Evolutionary conservation across 2,329 filamentous ascomycete genomes (phyloP), one percentile per base, ranked within the genome.

Genomic region (Claviceps spartinae): DNA sequence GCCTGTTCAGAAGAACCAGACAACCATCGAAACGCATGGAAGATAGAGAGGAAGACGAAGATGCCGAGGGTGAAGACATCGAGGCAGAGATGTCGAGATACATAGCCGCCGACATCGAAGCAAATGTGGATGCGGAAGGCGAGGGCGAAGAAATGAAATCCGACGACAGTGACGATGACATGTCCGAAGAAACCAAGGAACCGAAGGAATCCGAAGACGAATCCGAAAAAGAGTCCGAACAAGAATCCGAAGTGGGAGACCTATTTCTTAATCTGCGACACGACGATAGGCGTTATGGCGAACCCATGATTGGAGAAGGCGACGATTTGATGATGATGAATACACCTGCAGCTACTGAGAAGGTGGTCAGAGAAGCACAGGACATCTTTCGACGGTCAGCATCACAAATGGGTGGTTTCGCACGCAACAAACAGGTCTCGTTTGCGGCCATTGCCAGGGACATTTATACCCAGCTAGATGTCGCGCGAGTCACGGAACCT

Each of bases 391-490:
- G 75, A 41, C 73, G 75, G 45, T 79, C 77, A 3, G 64, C 73
- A 16, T 69, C 72, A 53, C 73, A 70, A 44, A 69, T 73, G 52
- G 68, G 61, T 55, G 67, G 57, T 56, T 65, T 56, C 53, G 60
- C 57, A 57, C 71, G 61, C 70, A 77, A 71, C 56, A 76, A 75
- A 47, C 76, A 81, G 8, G 81, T 82, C 49, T 78, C 81, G 45
- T 85, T 88, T 61, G 77, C 81, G 4, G 72, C 77, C 6, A 80
- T 95, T 54, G 86, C 87, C 34, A 86, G 84, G 63, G 82, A 84
- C 55, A 67, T 90, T 9, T 81, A 83, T 72, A 63, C 53, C 5
- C 64, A 71, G 65, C 63, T 79, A 63, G 76, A 76, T 38, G 71
- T 77, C 37, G 79, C 85, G 1, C 61, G 68, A 18, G 71, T 94